These are phyloP conservation scores for Metroxylon sagu DNA, from an alignment of 176 grass and related monocot species.

Conservation along the genomic window DNA sequence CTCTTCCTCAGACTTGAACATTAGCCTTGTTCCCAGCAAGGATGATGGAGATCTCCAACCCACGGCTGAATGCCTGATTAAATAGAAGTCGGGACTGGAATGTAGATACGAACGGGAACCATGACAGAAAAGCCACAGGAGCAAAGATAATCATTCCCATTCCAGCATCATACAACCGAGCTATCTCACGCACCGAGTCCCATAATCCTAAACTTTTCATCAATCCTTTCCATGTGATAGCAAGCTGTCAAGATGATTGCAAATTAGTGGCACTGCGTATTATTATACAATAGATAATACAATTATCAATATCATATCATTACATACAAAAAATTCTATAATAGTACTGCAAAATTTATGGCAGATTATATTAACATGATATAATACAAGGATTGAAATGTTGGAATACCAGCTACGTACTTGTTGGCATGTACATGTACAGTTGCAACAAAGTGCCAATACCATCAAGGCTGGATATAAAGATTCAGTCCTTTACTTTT, in stretches of 20 bases:
- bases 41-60: constrained; percentile 90
- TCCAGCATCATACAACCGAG: constrained; percentile 81
- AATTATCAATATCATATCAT: too few relatives aligned
- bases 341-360: too few relatives aligned
- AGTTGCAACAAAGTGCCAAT: too few relatives aligned
- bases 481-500: too few relatives aligned
- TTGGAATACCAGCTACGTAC: too few relatives aligned
- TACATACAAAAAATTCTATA: too few relatives aligned
- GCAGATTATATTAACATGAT: too few relatives aligned
- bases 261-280: too few relatives aligned
- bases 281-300: too few relatives aligned
- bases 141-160: constrained; percentile 83
- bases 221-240: constrained; percentile 46
- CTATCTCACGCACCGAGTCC: constrained; percentile 78
- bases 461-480: too few relatives aligned
- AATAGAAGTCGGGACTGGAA: constrained; percentile 87
- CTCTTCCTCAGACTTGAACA: constrained; percentile 36
- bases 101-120: constrained; percentile 97
- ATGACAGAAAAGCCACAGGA: constrained; percentile 77
- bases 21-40: constrained; percentile 96
- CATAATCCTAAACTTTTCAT: constrained; percentile 35
- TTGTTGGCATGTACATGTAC: too few relatives aligned
- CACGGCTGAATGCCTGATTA: constrained; percentile 91
- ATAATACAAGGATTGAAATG: too few relatives aligned
- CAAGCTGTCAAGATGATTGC: constrained; percentile 33